Evolutionary conservation across 169 alveolate species (phyloP).

Genomic region (Plasmodium knowlesi): DNA sequence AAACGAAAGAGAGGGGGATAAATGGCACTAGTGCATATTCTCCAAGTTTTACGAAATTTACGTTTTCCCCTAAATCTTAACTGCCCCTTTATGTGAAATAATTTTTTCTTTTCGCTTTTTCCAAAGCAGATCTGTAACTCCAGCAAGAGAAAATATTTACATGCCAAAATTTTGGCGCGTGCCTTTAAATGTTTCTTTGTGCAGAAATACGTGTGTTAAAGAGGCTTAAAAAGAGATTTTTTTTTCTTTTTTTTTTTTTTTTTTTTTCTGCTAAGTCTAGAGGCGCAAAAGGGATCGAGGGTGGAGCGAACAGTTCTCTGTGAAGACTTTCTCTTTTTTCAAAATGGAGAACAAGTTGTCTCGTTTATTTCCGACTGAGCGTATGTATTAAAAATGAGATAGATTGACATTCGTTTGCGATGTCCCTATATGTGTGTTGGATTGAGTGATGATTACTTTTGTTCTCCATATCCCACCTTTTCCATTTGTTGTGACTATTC

Average conservation of each 20-base stretch:
- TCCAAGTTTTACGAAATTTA: neutral
- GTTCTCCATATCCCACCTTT: neutral
- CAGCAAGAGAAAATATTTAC: neutral
- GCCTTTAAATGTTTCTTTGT: neutral
- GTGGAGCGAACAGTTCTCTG: neutral
- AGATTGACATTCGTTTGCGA: neutral
- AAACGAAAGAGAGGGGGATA: neutral
- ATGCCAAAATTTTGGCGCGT: neutral
- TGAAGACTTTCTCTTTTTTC: neutral
- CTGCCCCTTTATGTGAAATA: neutral
- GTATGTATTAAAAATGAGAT: conserved; percentile 7
- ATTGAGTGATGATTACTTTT: neutral
- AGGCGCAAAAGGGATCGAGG: neutral
- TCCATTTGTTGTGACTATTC: neutral
- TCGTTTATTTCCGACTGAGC: conserved; percentile 41
- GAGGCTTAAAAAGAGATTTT: neutral
- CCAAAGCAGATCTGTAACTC: neutral
- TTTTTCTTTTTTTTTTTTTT: neutral
- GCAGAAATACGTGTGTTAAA: neutral
- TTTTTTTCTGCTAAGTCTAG: neutral
- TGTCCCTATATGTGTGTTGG: neutral
- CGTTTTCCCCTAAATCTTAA: neutral
- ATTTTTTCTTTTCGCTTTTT: neutral
- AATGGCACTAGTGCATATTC: neutral
- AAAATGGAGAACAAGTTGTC: conserved; percentile 19